Evolutionary conservation across 192 early-diverging fungal genomes (phyloP), one percentile per base, ranked within the genome.

Genomic region (Cetraspora pellucida): DNA sequence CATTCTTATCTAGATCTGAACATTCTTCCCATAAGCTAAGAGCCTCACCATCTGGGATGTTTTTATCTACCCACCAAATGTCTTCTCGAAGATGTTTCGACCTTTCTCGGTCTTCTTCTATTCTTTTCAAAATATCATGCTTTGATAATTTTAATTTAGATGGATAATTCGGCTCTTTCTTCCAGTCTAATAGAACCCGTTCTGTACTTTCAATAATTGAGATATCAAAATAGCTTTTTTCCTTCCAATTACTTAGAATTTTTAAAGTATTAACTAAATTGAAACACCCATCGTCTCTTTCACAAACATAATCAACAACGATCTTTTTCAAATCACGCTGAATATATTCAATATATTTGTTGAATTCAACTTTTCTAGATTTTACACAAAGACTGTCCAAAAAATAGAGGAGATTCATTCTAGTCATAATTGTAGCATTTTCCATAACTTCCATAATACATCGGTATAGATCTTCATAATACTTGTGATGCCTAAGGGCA

Each of bases 51-150:
- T 80, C 79, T 28, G 77, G 61, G 17, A 82, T 49, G 47, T 85
- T 85, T 3, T 87, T 85, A 16, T 79, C 45, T 17, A 86, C 78
- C 66, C 86, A 83, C 88, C 88, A 89, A 9, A 86, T 86, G 10
- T 87, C 86, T 70, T 89, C 88, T 50, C 88, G 80, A 64, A 86
- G 78, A 57, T 81, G 80, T 55, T 89, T 89, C 66, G 86, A 84
- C 30, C 88, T 77, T 57, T 89, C 88, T 70, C 88, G 66, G 74
- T 89, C 88, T 45, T 89, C 85, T 68, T 89, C 88, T 82, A 89
- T 87, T 27, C 88, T 82, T 43, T 78, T 79, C 69, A 87, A 75
- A 59, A 89, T 89, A 63, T 89, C 88, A 14, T 80, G 73, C 49
- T 82, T 85, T 28, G 84, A 78, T 54, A 89, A 84, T 27, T 67